Conservation (phyloP, 1,284 basidiomycete genomes). For the Phylloporus gajari region DNA sequence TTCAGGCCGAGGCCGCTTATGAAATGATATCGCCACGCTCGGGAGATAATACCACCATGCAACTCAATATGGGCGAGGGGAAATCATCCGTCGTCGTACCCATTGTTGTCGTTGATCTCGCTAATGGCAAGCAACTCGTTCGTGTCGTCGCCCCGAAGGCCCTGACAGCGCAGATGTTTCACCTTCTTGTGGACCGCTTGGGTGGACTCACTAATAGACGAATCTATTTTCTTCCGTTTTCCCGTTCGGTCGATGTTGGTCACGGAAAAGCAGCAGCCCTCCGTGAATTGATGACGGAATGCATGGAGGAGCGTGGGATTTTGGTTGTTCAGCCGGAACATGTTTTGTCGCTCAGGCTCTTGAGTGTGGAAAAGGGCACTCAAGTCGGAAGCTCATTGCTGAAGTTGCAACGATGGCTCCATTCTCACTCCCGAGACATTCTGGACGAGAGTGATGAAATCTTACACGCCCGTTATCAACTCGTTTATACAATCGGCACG, state of each 20-base stretch:
- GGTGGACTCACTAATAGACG: constrained; percentile 11
- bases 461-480: not conserved
- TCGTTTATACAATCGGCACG: not conserved
- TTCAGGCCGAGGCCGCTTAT: constrained; percentile 55
- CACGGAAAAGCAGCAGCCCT: not conserved
- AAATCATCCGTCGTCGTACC: constrained; percentile 8
- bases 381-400: not conserved
- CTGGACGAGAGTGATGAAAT: constrained; percentile 6
- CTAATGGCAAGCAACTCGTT: constrained; percentile 2
- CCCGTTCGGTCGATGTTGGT: not conserved
- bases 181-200: constrained; percentile 8
- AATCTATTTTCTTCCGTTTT: constrained; percentile 7
- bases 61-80: constrained; percentile 7
- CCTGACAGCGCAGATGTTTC: not conserved
- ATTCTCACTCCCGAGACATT: constrained; percentile 4
- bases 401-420: not conserved
- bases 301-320: constrained; percentile 1
- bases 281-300: not conserved
- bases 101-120: not conserved
- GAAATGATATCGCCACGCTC: constrained; percentile 60
- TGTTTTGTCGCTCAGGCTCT: not conserved
- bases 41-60: constrained; percentile 35
- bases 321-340: constrained; percentile 3
- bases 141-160: constrained; percentile 4
- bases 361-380: not conserved